Conservation (phyloP, 108 stramenopile species). For the Nitzschia sp. region DNA sequence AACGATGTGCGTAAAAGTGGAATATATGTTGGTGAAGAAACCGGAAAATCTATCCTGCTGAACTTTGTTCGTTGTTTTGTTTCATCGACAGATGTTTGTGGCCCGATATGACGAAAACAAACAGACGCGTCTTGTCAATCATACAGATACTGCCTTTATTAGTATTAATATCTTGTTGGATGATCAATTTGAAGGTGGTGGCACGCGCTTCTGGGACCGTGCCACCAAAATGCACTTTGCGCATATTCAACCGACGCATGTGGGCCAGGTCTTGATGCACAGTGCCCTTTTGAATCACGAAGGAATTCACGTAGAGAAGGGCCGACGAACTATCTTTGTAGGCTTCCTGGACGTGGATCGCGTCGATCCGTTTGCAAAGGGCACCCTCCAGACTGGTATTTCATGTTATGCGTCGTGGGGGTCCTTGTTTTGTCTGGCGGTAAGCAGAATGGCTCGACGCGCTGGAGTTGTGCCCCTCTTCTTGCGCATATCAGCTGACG, state of each 20-base stretch:
- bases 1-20: conserved; percentile 38
- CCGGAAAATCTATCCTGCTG: neutral
- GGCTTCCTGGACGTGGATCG: conserved; percentile 62
- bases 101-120: conserved; percentile 56
- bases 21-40: neutral
- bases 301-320: conserved; percentile 53
- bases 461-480: neutral
- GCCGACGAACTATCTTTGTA: conserved; percentile 65
- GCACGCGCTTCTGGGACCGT: conserved; percentile 57
- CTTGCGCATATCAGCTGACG: neutral
- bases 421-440: conserved; percentile 47
- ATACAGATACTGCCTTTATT: conserved; percentile 60
- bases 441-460: no score
- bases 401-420: conserved; percentile 59
- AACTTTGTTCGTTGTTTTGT: neutral
- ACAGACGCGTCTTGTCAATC: conserved; percentile 36
- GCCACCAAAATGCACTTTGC: conserved; percentile 27
- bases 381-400: conserved; percentile 36
- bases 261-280: conserved; percentile 50
- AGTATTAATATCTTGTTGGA: conserved; percentile 63
- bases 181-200: conserved; percentile 74
- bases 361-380: conserved; percentile 51
- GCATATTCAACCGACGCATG: conserved; percentile 47
- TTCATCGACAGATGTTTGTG: conserved; percentile 34
- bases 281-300: conserved; percentile 56